Conservation (phyloP, 768 basidiomycete species). For the Psilocybe azurescens region DNA sequence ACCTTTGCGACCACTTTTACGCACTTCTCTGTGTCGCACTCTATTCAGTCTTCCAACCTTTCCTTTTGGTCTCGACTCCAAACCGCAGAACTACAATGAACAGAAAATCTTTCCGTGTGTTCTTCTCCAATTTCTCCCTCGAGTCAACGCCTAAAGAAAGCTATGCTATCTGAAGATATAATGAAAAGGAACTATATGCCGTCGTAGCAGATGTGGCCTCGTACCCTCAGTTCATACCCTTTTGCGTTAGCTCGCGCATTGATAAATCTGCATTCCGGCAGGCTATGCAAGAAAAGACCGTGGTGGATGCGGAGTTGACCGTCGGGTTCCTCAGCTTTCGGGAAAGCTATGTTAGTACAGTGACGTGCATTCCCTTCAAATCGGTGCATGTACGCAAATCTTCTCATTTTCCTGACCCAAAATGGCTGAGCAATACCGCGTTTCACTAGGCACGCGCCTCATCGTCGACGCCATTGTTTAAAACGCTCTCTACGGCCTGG, state of each 20-base stretch:
- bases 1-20: conserved; percentile 14
- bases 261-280: conserved; percentile 40
- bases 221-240: conserved; percentile 89
- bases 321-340: conserved; percentile 88
- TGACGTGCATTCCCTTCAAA: conserved; percentile 79
- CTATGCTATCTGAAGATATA: conserved; percentile 58
- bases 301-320: conserved; percentile 84
- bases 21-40: conserved; percentile 28
- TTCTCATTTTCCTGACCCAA: neutral
- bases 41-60: conserved; percentile 56
- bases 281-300: conserved; percentile 36
- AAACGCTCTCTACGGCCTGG: conserved; percentile 31
- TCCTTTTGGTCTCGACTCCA: conserved; percentile 39
- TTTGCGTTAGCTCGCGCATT: conserved; percentile 78
- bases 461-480: conserved; percentile 28
- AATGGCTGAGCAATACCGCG: neutral
- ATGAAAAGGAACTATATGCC: conserved; percentile 76
- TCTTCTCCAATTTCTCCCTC: conserved; percentile 3
- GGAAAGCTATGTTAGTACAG: conserved; percentile 87
- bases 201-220: conserved; percentile 88
- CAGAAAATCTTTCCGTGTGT: conserved; percentile 87
- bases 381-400: conserved; percentile 68
- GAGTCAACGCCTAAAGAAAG: conserved; percentile 4
- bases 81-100: conserved; percentile 76
- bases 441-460: conserved; percentile 26